Evolutionary conservation across 2,329 filamentous ascomycete genomes (phyloP), one percentile per base, ranked within the genome.

Genomic region (Fusarium oxysporum): DNA sequence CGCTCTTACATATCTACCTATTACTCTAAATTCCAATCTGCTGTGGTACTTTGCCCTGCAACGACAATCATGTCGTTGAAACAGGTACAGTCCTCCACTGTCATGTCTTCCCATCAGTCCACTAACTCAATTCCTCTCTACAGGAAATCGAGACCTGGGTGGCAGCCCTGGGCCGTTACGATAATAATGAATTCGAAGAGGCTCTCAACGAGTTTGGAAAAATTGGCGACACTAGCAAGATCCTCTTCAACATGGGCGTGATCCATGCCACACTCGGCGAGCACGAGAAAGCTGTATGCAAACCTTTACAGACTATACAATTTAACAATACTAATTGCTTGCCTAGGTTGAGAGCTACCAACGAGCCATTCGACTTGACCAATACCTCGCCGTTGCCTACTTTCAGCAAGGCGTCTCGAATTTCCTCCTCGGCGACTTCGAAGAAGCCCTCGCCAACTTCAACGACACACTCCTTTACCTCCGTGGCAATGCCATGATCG

Each of bases 141-240:
- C 72, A 97, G 95, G 96, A 99, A 92, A 99, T 99, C 83, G 96
- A 98, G 86, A 97, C 94, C 55, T 99, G 96, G 96, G 96, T 98
- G 76, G 87, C 92, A 81, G 96, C 96, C 83, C 90, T 99, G 62
- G 91, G 87, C 77, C 92, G 92, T 81, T 99, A 99, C 85, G 96
- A 99, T 85, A 96, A 96, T 85, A 97, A 97, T 84, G 94, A 99
- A 80, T 98, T 97, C 83, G 96, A 98, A 79, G 93, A 96, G 75
- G 91, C 96, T 33, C 85, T 98, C 71, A 89, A 87, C 77, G 90
- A 93, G 69, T 98, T 99, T 80, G 93, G 94, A 71, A 90, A 88
- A 76, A 97, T 99, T 78, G 89, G 93, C 70, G 96, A 98, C 81
- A 99, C 96, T 0, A 98, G 96, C 77, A 98, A 97, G 86, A 99